Base-by-base conservation (phyloP, 2,329 filamentous ascomycete genomes). In the Fusarium sp. region DNA sequence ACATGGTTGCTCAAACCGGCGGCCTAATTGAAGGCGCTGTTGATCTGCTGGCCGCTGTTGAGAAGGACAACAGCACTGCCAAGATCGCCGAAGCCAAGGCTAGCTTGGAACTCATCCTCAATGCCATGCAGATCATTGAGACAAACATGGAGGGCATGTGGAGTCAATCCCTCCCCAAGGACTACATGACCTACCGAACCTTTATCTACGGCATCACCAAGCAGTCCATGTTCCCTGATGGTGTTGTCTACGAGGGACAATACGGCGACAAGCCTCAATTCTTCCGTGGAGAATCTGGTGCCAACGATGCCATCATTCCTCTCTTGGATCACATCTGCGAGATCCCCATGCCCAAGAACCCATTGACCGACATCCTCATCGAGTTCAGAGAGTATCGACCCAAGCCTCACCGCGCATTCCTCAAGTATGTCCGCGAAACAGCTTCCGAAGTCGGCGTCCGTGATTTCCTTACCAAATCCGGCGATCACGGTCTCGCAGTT, bases 121-220 rank as follows among this genome's bases (percentile, higher is more conserved):
- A 82, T 2, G 88, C 91, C 1, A 78, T 85, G 77, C 86, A 85
- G 64, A 90, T 89, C 75, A 93, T 97, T 77, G 95, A 96, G 81
- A 85, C 83, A 37, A 91, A 92, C 71, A 97, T 97, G 94, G 94
- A 96, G 80, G 88, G 86, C 30, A 98, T 98, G 96, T 98, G 95
- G 96, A 88, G 88, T 68, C 94, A 95, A 82, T 96, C 93, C 63
- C 93, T 93, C 77, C 95, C 95, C 5, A 88, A 88, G 23, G 90
- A 94, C 75, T 98, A 98, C 84, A 94, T 93, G 67, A 92, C 90
- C 75, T 98, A 97, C 89, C 93, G 95, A 44, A 97, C 96, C 16
- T 98, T 98, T 86, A 98, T 98, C 85, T 97, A 97, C 80, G 96
- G 96, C 77, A 97, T 98, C 83, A 97, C 94, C 3, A 93, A 90